Evolutionary conservation across 73 alveolate genomes (phyloP).

Genomic region (Uronychia binucleata): DNA sequence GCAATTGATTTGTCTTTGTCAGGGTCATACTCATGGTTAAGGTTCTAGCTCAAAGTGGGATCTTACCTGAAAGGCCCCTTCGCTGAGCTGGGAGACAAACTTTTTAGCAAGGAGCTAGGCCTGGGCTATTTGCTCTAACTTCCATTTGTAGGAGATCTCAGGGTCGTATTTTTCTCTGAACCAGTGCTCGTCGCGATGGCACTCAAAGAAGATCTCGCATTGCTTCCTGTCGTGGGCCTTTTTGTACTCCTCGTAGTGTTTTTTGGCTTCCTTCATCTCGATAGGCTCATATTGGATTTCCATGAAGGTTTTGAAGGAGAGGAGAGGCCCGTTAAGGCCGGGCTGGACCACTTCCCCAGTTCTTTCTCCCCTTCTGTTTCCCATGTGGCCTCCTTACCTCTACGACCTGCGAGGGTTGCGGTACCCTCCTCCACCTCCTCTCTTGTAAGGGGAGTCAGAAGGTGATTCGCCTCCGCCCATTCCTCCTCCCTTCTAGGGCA

Average conservation of each 20-base stretch:
- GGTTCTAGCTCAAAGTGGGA: constrained; percentile 2
- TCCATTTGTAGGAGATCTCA: constrained; percentile 57
- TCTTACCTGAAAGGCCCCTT: constrained; percentile 11
- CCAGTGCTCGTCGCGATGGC: constrained; percentile 91
- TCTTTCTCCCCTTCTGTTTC: not conserved
- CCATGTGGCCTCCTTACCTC: not conserved
- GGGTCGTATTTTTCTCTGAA: constrained; percentile 94
- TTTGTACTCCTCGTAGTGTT: constrained; percentile 81
- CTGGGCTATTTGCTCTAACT: constrained; percentile 68
- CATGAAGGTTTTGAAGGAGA: constrained; percentile 65
- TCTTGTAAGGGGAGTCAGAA: not conserved
- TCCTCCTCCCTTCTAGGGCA: not conserved
- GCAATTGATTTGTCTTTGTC: constrained; percentile 27
- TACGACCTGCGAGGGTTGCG: not conserved
- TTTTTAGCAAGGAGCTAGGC: constrained; percentile 66
- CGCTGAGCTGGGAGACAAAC: constrained; percentile 58
- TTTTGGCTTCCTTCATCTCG: constrained; percentile 66
- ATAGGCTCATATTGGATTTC: constrained; percentile 58
- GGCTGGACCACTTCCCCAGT: constrained; percentile 41
- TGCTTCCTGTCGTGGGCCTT: constrained; percentile 77
- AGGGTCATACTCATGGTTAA: constrained; percentile 31
- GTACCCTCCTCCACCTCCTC: not conserved
- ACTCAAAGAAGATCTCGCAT: constrained; percentile 74
- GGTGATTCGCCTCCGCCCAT: not conserved
- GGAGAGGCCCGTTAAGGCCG: constrained; percentile 73